These are phyloP conservation scores for Cutaneotrichosporon dermatis DNA, from an alignment of 1,284 basidiomycete species.

Conservation along the genomic window DNA sequence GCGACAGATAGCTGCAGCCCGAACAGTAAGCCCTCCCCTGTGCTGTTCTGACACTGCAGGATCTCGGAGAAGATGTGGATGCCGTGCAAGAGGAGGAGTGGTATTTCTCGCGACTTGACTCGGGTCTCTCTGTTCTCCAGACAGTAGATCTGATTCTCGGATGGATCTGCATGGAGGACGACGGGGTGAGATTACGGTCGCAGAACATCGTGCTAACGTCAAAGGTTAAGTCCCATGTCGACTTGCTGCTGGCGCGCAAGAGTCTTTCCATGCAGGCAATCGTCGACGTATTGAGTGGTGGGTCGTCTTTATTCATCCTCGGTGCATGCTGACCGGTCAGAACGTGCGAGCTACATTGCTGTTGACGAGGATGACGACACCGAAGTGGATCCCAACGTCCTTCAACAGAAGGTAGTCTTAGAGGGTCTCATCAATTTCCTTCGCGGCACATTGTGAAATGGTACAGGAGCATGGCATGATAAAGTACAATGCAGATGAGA, in stretches of 20 bases:
- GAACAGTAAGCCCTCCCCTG: constrained; percentile 53
- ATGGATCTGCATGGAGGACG: constrained; percentile 97
- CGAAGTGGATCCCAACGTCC: constrained; percentile 12
- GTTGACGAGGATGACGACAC: constrained; percentile 22
- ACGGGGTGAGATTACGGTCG: constrained; percentile 64
- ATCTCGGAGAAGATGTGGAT: constrained; percentile 56
- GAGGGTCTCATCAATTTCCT: constrained; percentile 32
- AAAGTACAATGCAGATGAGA: neutral
- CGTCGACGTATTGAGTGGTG: constrained; percentile 36
- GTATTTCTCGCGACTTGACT: constrained; percentile 78
- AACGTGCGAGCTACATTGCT: constrained; percentile 32
- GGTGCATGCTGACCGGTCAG: constrained; percentile 13
- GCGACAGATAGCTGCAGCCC: constrained; percentile 61
- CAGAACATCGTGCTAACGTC: constrained; percentile 1
- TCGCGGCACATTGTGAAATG: neutral
- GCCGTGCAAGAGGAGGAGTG: constrained; percentile 67
- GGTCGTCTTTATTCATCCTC: constrained; percentile 5
- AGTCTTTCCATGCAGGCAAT: constrained; percentile 45
- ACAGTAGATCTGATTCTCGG: constrained; percentile 87
- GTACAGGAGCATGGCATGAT: too few species aligned
- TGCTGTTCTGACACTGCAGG: neutral
- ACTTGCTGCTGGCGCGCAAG: constrained; percentile 68
- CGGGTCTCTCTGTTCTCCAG: constrained; percentile 83
- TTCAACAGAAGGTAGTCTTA: constrained; percentile 31
- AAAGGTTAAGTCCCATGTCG: constrained; percentile 60